phyloP scores from a whole-genome alignment of 2,329 filamentous ascomycete genomes.

The Parafenestella ontariensis region DNA sequence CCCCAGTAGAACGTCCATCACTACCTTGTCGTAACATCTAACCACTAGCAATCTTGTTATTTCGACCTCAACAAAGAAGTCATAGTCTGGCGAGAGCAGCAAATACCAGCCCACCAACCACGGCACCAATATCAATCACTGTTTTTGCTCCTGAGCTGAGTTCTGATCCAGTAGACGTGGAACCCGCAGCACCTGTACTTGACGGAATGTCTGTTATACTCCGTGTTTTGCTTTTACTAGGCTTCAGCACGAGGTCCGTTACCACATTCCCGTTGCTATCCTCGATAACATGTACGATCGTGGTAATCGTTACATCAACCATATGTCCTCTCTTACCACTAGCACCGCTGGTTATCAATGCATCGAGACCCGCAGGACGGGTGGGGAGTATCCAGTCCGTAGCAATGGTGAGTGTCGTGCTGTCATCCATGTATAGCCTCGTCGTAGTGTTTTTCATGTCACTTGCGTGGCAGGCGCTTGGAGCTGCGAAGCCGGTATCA shows the following conservation, averaged over 20 bases:
- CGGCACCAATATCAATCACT: conserved; percentile 9
- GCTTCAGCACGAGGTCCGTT: conserved; percentile 3
- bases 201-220: neutral
- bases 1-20: neutral
- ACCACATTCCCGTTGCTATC: conserved; percentile 12
- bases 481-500: neutral
- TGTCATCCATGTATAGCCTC: neutral
- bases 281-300: conserved; percentile 6
- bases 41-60: neutral
- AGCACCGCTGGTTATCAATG: conserved; percentile 13
- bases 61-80: neutral
- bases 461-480: neutral
- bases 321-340: conserved; percentile 16
- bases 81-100: neutral
- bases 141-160: conserved; percentile 9
- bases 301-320: conserved; percentile 21
- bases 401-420: conserved; percentile 5
- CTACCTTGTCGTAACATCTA: neutral
- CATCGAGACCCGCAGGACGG: conserved; percentile 11
- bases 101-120: neutral
- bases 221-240: conserved; percentile 10
- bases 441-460: conserved; percentile 4
- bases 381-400: conserved; percentile 19
- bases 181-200: neutral
- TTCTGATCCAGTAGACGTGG: neutral